phyloP scores from a whole-genome alignment of 2,329 filamentous ascomycete species.

The Diplocarpon mali region DNA sequence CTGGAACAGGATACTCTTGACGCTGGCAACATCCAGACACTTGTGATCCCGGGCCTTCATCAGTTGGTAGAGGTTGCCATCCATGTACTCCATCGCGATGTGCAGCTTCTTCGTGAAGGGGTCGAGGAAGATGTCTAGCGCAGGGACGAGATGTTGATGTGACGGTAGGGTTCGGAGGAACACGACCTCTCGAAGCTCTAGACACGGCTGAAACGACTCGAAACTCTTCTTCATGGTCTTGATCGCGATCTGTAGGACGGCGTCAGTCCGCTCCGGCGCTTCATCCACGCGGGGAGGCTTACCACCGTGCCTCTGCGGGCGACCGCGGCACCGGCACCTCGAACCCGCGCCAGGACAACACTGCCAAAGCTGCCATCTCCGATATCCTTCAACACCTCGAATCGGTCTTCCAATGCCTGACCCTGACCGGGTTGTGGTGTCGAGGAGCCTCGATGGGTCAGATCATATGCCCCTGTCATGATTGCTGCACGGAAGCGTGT shows the following conservation, averaged over 20 bases:
- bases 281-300: slow-evolving; percentile 32
- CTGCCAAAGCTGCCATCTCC: slow-evolving; percentile 98
- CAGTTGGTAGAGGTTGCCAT: slow-evolving; percentile 94
- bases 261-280: slow-evolving; percentile 11
- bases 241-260: slow-evolving; percentile 67
- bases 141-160: slow-evolving; percentile 90
- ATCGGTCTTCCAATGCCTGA: slow-evolving; percentile 77
- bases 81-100: slow-evolving; percentile 99
- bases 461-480: slow-evolving; percentile 71
- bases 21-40: slow-evolving; percentile 74
- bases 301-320: slow-evolving; percentile 89
- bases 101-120: slow-evolving; percentile 93
- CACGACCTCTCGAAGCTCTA: slow-evolving; percentile 93
- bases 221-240: slow-evolving; percentile 99
- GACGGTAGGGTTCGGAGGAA: slow-evolving; percentile 82
- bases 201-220: slow-evolving; percentile 78
- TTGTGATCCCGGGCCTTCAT: slow-evolving; percentile 99
- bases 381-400: slow-evolving; percentile 95
- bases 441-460: slow-evolving; percentile 56
- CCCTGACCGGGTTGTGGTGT: slow-evolving; percentile 33
- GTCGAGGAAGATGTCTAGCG: slow-evolving; percentile 95
- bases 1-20: slow-evolving; percentile 96
- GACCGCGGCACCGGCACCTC: slow-evolving; percentile 78
- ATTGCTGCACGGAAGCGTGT: slow-evolving; percentile 25
- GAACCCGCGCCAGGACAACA: slow-evolving; percentile 82